phyloP scores from a whole-genome alignment of 202 grass and related monocot species.

The Schoenoplectus tabernaemontani region DNA sequence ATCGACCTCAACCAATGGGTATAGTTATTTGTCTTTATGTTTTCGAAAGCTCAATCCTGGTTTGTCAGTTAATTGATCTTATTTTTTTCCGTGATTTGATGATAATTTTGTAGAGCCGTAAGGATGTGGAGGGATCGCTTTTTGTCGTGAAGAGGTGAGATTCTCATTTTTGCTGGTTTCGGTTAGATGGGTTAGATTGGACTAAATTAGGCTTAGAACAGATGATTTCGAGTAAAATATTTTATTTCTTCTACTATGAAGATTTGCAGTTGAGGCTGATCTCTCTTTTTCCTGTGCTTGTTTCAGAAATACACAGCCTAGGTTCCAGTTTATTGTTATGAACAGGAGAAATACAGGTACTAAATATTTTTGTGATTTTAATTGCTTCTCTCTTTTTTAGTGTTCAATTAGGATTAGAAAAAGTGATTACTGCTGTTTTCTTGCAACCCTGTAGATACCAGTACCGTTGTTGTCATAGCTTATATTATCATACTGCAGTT shows the following conservation, averaged over 20 bases:
- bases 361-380: background rate
- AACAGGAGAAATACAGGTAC: conserved; percentile 77
- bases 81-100: conserved; percentile 1
- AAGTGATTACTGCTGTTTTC: background rate
- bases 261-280: conserved; percentile 20
- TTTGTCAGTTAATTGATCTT: background rate
- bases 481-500: background rate
- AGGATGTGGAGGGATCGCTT: conserved; percentile 82
- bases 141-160: conserved; percentile 86
- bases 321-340: conserved; percentile 94
- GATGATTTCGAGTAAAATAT: background rate
- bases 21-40: background rate
- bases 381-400: background rate
- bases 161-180: conserved; percentile 1
- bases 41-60: background rate
- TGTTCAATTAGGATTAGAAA: conserved; percentile 3
- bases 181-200: background rate
- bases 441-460: background rate
- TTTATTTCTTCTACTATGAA: conserved; percentile 10
- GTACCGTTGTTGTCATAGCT: background rate
- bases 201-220: conserved; percentile 11
- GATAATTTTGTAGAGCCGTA: conserved; percentile 48
- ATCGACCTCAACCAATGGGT: conserved; percentile 87
- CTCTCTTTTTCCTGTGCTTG: background rate
- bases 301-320: conserved; percentile 71